Evolutionary conservation across 192 early-diverging fungal genomes (phyloP).

Genomic region (Dissophora ornata): DNA sequence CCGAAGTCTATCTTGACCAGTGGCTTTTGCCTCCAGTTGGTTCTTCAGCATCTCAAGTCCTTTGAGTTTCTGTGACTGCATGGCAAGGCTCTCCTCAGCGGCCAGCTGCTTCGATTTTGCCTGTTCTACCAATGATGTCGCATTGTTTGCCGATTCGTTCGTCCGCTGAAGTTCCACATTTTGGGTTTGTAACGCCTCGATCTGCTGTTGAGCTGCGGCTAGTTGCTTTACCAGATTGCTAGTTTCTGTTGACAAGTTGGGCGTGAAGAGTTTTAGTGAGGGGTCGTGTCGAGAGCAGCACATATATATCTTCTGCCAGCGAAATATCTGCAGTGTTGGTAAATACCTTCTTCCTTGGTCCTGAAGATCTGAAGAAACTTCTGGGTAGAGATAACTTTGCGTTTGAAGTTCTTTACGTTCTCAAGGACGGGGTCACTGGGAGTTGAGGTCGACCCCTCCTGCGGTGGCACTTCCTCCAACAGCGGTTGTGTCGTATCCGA

Average conservation of each 20-base stretch:
- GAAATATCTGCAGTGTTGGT: too few species aligned
- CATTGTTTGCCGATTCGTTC: neutral
- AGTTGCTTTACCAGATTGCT: neutral
- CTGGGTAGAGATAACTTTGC: constrained; percentile 23
- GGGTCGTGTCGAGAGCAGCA: neutral
- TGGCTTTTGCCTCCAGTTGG: constrained; percentile 14
- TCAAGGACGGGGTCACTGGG: constrained; percentile 1
- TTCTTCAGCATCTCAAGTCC: constrained; percentile 16
- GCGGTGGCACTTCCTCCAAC: neutral
- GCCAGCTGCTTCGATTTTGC: constrained; percentile 9
- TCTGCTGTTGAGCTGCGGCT: neutral
- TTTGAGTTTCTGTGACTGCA: neutral
- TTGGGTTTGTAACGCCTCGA: neutral
- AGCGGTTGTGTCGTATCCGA: too few species aligned
- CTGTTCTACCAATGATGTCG: neutral
- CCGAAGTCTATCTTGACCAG: neutral
- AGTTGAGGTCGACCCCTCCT: neutral
- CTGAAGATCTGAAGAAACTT: constrained; percentile 33
- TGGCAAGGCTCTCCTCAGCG: neutral
- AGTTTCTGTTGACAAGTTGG: neutral
- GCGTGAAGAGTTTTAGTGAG: too few species aligned
- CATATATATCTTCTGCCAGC: too few species aligned
- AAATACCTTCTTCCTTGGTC: constrained; percentile 26
- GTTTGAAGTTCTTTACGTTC: constrained; percentile 34
- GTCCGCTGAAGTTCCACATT: neutral